Conservation (phyloP, 2,329 filamentous ascomycete genomes). For the Didymella arachidicola region DNA sequence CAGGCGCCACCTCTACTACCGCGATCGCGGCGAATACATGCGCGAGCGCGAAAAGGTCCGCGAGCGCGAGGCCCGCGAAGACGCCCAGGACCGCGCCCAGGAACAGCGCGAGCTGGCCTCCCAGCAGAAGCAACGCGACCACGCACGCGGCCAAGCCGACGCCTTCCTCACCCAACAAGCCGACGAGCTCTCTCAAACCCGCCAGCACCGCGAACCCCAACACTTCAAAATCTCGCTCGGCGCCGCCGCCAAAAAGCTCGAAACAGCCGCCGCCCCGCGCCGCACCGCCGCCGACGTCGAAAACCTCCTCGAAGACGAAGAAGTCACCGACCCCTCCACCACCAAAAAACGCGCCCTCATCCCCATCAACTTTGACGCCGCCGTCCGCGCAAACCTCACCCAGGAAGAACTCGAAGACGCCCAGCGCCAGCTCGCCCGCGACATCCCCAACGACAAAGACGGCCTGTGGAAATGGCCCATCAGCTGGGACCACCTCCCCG, state of each 20-base stretch:
- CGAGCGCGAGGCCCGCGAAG: constrained; percentile 74
- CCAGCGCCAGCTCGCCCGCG: constrained; percentile 80
- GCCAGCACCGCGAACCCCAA: constrained; percentile 66
- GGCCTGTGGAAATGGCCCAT: constrained; percentile 92
- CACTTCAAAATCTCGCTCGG: constrained; percentile 90
- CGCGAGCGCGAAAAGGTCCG: constrained; percentile 79
- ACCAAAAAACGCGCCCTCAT: constrained; percentile 74
- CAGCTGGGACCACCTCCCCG: constrained; percentile 90
- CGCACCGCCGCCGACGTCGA: constrained; percentile 94
- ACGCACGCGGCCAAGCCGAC: constrained; percentile 84
- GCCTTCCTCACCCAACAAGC: constrained; percentile 88
- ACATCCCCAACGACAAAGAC: constrained; percentile 87
- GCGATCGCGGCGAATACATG: constrained; percentile 83
- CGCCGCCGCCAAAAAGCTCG: constrained; percentile 77
- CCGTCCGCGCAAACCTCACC: constrained; percentile 64
- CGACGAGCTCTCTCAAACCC: constrained; percentile 67
- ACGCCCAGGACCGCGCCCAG: constrained; percentile 80
- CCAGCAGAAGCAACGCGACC: constrained; percentile 75
- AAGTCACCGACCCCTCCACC: constrained; percentile 69
- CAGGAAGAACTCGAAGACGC: constrained; percentile 89
- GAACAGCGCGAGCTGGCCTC: constrained; percentile 78
- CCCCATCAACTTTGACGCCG: constrained; percentile 55
- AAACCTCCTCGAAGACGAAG: constrained; percentile 92
- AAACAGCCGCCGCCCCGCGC: constrained; percentile 64
- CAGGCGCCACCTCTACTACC: constrained; percentile 82